Conservation (phyloP, 208 protist genomes). For the Phytomonas sp. region DNA sequence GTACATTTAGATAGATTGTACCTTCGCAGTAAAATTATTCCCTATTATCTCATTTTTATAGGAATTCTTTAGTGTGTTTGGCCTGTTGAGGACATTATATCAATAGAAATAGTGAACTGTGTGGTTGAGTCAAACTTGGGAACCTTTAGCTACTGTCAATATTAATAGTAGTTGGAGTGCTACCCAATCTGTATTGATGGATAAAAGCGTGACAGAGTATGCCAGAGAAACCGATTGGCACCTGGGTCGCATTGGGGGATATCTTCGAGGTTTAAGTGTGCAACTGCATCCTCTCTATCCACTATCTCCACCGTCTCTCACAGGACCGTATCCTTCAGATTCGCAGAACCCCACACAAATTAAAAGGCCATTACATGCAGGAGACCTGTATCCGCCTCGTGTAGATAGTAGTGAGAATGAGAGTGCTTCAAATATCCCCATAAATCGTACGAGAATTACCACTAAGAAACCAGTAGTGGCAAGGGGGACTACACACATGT, state of each 20-base stretch:
- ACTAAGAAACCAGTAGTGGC: not conserved
- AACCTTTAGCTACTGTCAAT: not conserved
- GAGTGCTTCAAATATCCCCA: not conserved
- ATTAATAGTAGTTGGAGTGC: not conserved
- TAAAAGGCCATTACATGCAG: not conserved
- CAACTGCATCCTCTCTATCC: slow-evolving; percentile 10
- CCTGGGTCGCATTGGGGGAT: slow-evolving; percentile 17
- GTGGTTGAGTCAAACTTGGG: not conserved
- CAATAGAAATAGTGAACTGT: not conserved
- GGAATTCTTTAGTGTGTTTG: not conserved
- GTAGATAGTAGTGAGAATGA: not conserved
- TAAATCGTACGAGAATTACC: not conserved
- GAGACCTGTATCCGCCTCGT: not conserved
- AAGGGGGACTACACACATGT: not conserved
- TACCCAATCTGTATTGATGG: not conserved
- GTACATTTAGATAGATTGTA: not conserved
- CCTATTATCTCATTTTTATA: not conserved
- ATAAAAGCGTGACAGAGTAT: not conserved
- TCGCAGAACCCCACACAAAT: not conserved
- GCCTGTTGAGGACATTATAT: not conserved
- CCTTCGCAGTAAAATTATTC: not conserved
- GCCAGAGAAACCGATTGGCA: slow-evolving; percentile 14
- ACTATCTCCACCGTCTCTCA: not conserved
- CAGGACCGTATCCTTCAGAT: slow-evolving; percentile 9
- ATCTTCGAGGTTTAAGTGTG: slow-evolving; percentile 14